Evolutionary conservation across 1,284 basidiomycete genomes (phyloP).

Genomic region (Naganishia albida): DNA sequence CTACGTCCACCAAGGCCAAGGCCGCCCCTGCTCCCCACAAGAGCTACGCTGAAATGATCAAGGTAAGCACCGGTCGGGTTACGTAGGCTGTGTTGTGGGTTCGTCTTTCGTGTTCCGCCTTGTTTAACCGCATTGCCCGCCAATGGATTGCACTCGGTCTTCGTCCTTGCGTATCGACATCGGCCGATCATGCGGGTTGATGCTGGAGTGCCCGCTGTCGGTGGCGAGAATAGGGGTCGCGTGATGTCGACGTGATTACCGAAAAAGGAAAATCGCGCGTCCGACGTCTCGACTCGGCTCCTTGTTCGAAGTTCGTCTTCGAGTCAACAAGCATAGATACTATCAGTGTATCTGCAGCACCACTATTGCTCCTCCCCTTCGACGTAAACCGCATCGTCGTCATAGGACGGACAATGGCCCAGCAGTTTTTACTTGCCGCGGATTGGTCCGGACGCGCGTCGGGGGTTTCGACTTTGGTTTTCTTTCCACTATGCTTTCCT

Average conservation of each 20-base stretch:
- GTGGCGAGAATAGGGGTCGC: neutral
- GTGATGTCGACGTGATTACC: slow-evolving; percentile 15
- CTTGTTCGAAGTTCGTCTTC: neutral
- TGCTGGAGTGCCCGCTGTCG: no score
- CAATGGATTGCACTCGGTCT: no score
- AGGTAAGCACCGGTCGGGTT: slow-evolving; percentile 46
- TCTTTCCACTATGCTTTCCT: neutral
- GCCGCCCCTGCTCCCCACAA: slow-evolving; percentile 50
- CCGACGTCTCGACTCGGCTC: slow-evolving; percentile 1
- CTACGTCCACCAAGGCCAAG: slow-evolving; percentile 41
- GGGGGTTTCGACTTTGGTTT: neutral
- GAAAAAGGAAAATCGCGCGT: slow-evolving; percentile 25
- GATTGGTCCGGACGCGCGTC: slow-evolving; percentile 2
- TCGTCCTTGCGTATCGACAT: no score
- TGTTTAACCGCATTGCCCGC: neutral
- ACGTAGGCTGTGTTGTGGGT: slow-evolving; percentile 16
- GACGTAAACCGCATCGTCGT: neutral
- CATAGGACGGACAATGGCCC: neutral
- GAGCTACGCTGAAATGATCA: slow-evolving; percentile 55
- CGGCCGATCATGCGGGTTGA: neutral
- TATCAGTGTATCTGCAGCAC: no score
- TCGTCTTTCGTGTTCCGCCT: neutral
- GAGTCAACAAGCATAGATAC: neutral
- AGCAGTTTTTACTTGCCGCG: neutral
- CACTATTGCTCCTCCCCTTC: neutral